Conservation (phyloP, 495 filamentous ascomycete species). For the Viridothelium virens region DNA sequence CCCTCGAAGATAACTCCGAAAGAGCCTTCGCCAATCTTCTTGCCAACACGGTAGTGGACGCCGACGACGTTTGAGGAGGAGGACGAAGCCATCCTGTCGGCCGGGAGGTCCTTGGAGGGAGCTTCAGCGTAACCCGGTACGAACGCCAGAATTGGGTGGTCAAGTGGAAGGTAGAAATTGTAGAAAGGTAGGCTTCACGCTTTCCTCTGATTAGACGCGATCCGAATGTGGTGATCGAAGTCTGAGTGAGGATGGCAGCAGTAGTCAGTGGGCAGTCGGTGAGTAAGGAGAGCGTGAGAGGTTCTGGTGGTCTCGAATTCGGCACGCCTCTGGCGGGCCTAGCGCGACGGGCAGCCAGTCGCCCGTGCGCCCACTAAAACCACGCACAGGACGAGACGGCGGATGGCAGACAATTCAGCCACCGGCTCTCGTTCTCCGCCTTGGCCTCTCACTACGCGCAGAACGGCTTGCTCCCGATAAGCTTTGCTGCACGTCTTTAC, state of each 20-base stretch:
- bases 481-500: no score
- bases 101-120: slow-evolving; percentile 9
- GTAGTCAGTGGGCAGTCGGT: not conserved
- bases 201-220: not conserved
- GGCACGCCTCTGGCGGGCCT: not conserved
- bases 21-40: slow-evolving; percentile 98
- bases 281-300: not conserved
- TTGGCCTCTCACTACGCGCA: no score
- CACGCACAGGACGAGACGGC: not conserved
- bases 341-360: slow-evolving; percentile 1
- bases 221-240: not conserved
- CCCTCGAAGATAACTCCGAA: slow-evolving; percentile 99
- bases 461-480: no score
- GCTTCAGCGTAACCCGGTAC: not conserved
- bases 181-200: not conserved
- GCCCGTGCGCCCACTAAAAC: not conserved
- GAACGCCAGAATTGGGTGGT: not conserved
- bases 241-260: not conserved
- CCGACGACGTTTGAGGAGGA: slow-evolving; percentile 97
- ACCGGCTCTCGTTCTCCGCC: no score
- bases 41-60: slow-evolving; percentile 97
- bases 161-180: not conserved
- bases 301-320: not conserved
- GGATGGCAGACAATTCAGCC: no score
- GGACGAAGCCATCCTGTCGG: slow-evolving; percentile 62